Base-by-base conservation (phyloP, 2,329 filamentous ascomycete species). In the Trichoderma guizhouense region DNA sequence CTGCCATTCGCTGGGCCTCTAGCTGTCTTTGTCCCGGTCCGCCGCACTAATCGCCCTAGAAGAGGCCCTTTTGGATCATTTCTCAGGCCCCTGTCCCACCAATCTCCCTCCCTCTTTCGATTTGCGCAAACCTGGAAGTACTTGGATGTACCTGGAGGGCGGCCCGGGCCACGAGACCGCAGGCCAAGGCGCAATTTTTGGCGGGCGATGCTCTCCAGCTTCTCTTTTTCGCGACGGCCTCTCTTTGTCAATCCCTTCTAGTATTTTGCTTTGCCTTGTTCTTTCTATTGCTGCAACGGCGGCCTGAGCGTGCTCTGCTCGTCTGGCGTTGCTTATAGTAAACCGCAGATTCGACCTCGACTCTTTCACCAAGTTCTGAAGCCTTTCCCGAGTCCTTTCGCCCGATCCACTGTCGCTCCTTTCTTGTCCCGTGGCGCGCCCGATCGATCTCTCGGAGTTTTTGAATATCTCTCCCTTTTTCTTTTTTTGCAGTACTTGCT, bases 331-430 rank as follows among this genome's bases (percentile, higher is more conserved):
- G 60, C 60, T 47, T n/a, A 34, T 5, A 34, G 32, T 34, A 15
- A 51, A n/a, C 47, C 24, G 43, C 67, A 55, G 28, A 28, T 32
- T 30, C 53, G 21, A 36, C 30, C 21, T 28, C 24, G 30, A n/a
- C 28, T 60, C 28, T 15, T 43, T 36, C 30, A 34, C 30, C 28
- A n/a, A 57, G 32, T 18, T 28, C 30, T 57, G 51, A 57, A 70
- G 47, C 53, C 28, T 60, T 34, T 32, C 26, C 43, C 43, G 64
- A 67, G 30, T 15, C 36, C 57, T 14, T 30, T 53, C 43, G 51
- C 64, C 64, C 57, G 57, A 62, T 69, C 55, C 67, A 61, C 58
- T 62, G 69, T 71, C 69, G 69, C 69, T 71, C 69, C 61, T 71
- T 71, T 71, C 69, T 60, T 63, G 58, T 64, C 61, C 65, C 69